Base-by-base conservation (phyloP, 805 yeast species). In the Sporopachydermia quercuum region DNA sequence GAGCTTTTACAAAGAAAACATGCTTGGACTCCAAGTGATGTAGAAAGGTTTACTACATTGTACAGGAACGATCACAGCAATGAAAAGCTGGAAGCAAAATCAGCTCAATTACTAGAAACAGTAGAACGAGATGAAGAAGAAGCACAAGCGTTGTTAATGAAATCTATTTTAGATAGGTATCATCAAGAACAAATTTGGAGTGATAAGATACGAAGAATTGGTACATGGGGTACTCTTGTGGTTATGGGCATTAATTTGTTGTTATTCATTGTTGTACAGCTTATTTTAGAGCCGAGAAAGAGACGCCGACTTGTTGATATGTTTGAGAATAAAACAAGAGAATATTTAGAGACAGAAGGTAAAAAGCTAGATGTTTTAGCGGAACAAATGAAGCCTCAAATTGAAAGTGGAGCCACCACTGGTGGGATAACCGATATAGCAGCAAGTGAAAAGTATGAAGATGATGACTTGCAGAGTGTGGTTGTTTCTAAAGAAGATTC, bases 121-220 rank as follows among this genome's bases (percentile, higher is more conserved):
- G 64, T 74, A 1, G 96, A 87, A 48, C 54, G 51, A 2, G 54
- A 58, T 37, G 81, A 78, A 35, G 95, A 86, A 41, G 76, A 76
- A 5, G 57, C 78, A 15, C 89, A 81, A 47, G 68, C 74, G 40
- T 71, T 68, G 42, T 60, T 86, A 37, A 77, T 85, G 14, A 76
- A 76, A 42, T 78, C 83, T 43, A 91, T 91, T 14, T 64, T 89
- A 51, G 76, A 86, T 2, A 65, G 97, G 48, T 91, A 91, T 51
- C 95, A 89, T 46, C 97, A 91, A 55, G 99, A 91, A 52, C 97
- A 91, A 57, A 75, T 91, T 4, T 91, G 98, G 97, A 84, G 96
- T 2, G 98, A 91, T 59, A 87, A 87, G 57, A 91, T 91, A 43
- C 66, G 98, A 44, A 71, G 87, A 47, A 85, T 94, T 3, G 83